Evolutionary conservation across 257 asterid species (phyloP).

Genomic region (Ocimum tenuiflorum): DNA sequence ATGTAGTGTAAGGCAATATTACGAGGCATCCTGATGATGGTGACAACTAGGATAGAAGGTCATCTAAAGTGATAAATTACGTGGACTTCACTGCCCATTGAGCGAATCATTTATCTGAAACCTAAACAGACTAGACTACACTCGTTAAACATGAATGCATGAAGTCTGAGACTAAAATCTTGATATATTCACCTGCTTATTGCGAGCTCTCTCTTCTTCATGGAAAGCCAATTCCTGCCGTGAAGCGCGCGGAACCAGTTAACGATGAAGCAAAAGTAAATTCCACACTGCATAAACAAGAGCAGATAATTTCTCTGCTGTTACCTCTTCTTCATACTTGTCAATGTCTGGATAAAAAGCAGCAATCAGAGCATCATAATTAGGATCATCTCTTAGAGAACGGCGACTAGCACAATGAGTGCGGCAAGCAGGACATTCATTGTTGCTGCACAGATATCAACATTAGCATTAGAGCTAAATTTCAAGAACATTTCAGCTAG

Average conservation of each 20-base stretch:
- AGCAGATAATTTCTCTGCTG: conserved; percentile 10
- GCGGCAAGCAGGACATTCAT: conserved; percentile 99
- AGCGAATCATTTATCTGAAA: not conserved
- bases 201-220: conserved; percentile 77
- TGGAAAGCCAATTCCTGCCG: conserved; percentile 78
- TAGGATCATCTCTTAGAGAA: conserved; percentile 97
- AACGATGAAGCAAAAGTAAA: conserved; percentile 11
- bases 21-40: conserved; percentile 10
- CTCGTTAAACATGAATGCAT: not conserved
- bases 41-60: not conserved
- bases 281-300: conserved; percentile 3
- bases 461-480: conserved; percentile 7
- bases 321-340: conserved; percentile 91
- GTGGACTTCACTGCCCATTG: not conserved
- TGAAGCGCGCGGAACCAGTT: conserved; percentile 8
- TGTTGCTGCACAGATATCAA: conserved; percentile 55
- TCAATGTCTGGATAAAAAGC: conserved; percentile 85
- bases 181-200: conserved; percentile 54
- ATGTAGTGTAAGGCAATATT: not conserved
- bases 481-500: conserved; percentile 3
- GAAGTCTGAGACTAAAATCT: too few relatives aligned
- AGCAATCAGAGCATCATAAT: conserved; percentile 84
- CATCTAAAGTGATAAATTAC: not conserved
- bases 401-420: conserved; percentile 99
- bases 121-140: not conserved